Base-by-base conservation (phyloP, 2,329 filamentous ascomycete genomes). In the Lojkania enalia region DNA sequence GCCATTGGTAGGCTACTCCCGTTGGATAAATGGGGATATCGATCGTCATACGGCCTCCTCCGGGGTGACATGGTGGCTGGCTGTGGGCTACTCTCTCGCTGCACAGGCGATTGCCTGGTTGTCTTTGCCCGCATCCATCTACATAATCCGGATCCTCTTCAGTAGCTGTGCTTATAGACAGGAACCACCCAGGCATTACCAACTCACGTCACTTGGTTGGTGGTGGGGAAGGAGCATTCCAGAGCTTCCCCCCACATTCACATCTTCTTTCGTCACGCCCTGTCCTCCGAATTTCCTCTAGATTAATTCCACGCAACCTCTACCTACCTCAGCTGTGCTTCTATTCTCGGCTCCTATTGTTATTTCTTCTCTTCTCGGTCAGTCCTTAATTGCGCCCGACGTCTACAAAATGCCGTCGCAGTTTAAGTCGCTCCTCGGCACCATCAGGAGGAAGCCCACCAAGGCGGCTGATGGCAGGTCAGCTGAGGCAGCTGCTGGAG, bases 401-500 rank as follows among this genome's bases (percentile, higher is more conserved):
- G n/a, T n/a, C 23, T 27, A n/a, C 53, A 60, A 14, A 15, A 64
- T 66, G 63, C 52, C 60, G 31, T 46, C 64, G 20, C 69, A 71
- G 56, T 48, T 77, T 27, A 73, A 70, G 46, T 66, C 67, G 6
- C 54, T 78, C 15, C 55, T 79, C 32, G 72, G 71, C 20, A 69
- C 67, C 18, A 76, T 79, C 49, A 71, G 69, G 50, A 68, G 68
- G 46, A 77, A 75, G 61, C 75, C 77, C 19, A 63, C 71, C 1
- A 66, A 61, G 42, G 73, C 76, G 29, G 74, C 76, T 35, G 77
- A 79, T 67, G 74, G 75, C 29, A 69, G 72, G 52, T 64, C 64
- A 6, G 69, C 16, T 13, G 19, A 18, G 11, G 12, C 23, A 30
- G 36, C 35, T 20, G 32, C 16, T 40, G 9, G 35, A 33, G 16